Percentiles rank a stretch among this genome's conserved stretches.
Conservation (phyloP, 106 monocot species). For the Cymbidium sinense region DNA sequence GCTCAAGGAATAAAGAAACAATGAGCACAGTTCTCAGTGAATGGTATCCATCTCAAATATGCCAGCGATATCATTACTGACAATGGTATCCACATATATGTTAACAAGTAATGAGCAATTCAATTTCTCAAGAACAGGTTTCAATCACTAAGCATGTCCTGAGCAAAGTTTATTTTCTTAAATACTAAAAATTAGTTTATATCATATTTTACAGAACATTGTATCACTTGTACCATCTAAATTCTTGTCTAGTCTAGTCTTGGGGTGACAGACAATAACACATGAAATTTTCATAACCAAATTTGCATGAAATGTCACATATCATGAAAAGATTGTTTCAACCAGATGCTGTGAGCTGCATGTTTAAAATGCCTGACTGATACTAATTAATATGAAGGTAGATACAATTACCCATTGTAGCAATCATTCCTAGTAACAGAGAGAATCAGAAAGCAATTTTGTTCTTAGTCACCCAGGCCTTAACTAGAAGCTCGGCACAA, state of each 20-base stretch:
- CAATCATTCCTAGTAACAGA: not conserved
- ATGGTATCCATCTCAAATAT: not conserved
- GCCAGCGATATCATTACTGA: not conserved
- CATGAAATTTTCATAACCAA: not conserved
- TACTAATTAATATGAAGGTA: not conserved
- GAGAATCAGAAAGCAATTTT: conserved; percentile 2
- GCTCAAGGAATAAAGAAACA: not conserved
- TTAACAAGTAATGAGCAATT: not conserved
- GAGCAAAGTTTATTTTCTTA: not conserved
- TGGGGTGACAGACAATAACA: not conserved
- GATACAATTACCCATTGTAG: not conserved
- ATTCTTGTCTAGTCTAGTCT: not conserved
- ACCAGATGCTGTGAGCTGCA: not conserved
- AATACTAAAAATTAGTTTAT: not conserved
- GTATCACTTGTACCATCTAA: not conserved
- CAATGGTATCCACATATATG: not conserved
- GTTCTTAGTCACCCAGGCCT: conserved; percentile 12
- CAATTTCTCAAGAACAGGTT: not conserved
- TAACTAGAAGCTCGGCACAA: conserved; percentile 11
- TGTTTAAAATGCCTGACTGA: not conserved
- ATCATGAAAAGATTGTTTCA: not conserved
- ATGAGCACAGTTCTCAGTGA: not conserved
- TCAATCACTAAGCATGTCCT: not conserved
- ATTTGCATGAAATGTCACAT: not conserved
- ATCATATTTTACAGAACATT: not conserved